Evolutionary conservation across 495 filamentous ascomycete species (phyloP).

Genomic region (Cercophora sp.): DNA sequence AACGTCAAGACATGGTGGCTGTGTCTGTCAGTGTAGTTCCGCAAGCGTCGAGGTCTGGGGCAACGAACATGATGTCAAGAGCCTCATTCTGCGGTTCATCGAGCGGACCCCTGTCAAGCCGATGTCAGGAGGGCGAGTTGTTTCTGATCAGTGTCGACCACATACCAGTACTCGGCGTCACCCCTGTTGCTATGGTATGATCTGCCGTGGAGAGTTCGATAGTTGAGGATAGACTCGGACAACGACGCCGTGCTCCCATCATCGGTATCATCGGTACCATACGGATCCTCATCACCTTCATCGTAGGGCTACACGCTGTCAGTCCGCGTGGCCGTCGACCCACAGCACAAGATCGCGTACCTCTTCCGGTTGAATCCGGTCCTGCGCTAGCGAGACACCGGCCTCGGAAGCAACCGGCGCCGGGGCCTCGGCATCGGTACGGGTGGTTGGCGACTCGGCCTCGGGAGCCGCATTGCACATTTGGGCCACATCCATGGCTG

Average conservation of each 20-base stretch:
- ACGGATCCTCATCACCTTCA: background rate
- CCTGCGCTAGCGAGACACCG: too few relatives aligned
- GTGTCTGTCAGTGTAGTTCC: background rate
- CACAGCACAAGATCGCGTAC: background rate
- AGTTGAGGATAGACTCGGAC: background rate
- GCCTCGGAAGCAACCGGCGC: too few relatives aligned
- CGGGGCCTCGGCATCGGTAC: too few relatives aligned
- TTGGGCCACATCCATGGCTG: too few relatives aligned
- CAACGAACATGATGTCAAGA: slow-evolving; percentile 33
- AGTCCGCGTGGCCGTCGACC: background rate
- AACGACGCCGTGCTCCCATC: background rate
- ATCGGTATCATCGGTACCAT: background rate
- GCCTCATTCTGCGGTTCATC: slow-evolving; percentile 34
- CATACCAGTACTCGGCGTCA: slow-evolving; percentile 4
- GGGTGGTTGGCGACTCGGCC: too few relatives aligned
- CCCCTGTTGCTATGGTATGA: background rate
- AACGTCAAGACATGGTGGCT: slow-evolving; percentile 35
- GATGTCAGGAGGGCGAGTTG: too few relatives aligned
- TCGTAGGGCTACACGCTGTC: background rate
- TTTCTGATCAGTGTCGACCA: background rate
- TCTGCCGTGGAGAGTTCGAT: background rate
- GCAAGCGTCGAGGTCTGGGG: background rate
- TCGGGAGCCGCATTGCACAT: too few relatives aligned
- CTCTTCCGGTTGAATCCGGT: background rate
- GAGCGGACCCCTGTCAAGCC: slow-evolving; percentile 28